Base-by-base conservation (phyloP, 768 basidiomycete genomes). In the Amanita rimosa region DNA sequence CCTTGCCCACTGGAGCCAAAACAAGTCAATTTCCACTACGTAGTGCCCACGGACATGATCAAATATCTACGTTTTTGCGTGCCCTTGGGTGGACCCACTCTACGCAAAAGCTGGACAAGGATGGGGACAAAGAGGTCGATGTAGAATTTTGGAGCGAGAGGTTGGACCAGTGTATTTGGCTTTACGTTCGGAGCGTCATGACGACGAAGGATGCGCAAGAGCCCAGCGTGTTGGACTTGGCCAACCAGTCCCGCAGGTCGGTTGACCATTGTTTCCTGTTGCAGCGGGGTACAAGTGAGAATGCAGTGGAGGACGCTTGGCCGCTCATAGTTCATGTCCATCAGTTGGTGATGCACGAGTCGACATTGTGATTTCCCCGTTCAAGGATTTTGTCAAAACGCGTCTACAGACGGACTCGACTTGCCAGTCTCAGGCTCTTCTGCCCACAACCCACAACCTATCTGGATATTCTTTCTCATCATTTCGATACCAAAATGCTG, bases 401-500 rank as follows among this genome's bases (percentile, higher is more conserved):
- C n/a, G n/a, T n/a, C n/a, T n/a, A n/a, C n/a, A n/a, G n/a, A n/a
- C n/a, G n/a, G 22, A 41, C 13, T 41, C 21, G 22, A 41, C 24
- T 11, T 24, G n/a, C n/a, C n/a, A 4, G 14, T 38, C 37, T 8
- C 13, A n/a, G 22, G 2, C 22, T 24, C 41, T 14, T 26, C 10
- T 8, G 40, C 21, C 21, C n/a, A 9, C 8, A 43, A 35, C 16
- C 47, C 38, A 31, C 83, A 85, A 13, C 75, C 81, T 34, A 80
- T 73, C 8, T 64, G 61, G 16, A 87, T 81, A 55, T 76, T 83
- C 57, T 62, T 60, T 57, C 81, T 70, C 19, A 83, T 62, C 21
- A 68, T 62, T 21, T 78, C 75, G 8, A 85, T 68, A 0, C 85
- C 84, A 55, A 77, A 75, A 1, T 67, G 63, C 0, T 70, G 68